phyloP scores from a whole-genome alignment of 345 rosid genomes.

The Eutrema japonicum region DNA sequence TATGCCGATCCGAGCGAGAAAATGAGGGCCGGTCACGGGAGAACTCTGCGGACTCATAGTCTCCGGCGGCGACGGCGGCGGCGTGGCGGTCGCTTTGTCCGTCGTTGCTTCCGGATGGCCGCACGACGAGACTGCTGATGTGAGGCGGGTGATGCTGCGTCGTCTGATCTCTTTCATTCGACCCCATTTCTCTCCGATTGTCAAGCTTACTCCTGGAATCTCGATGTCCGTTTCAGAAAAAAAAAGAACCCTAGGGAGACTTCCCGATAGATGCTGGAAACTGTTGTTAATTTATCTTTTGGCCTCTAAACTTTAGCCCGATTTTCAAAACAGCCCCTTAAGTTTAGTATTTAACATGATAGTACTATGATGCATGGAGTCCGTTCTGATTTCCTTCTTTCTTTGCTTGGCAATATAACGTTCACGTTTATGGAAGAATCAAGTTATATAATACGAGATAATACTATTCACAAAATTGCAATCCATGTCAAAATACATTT shows the following conservation, averaged over 20 bases:
- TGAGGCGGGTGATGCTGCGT: constrained; percentile 71
- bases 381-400: too few species aligned
- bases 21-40: constrained; percentile 61
- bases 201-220: constrained; percentile 30
- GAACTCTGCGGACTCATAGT: constrained; percentile 71
- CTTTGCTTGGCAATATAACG: too few species aligned
- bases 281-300: constrained; percentile 21
- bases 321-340: not conserved
- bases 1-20: constrained; percentile 64
- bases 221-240: constrained; percentile 36
- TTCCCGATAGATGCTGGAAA: constrained; percentile 30
- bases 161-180: constrained; percentile 67
- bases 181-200: constrained; percentile 59
- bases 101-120: constrained; percentile 62
- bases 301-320: not conserved
- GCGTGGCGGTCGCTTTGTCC: constrained; percentile 47
- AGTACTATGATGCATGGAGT: not conserved
- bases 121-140: constrained; percentile 83
- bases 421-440: too few species aligned
- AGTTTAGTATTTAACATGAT: not conserved
- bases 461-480: not conserved
- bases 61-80: constrained; percentile 42
- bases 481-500: too few species aligned
- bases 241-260: constrained; percentile 27
- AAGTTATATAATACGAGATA: not conserved